Percentiles rank a stretch among this genome's conserved stretches.
These are phyloP conservation scores for Asterionellopsis glacialis DNA, from an alignment of 108 stramenopile species.

Conservation along the genomic window DNA sequence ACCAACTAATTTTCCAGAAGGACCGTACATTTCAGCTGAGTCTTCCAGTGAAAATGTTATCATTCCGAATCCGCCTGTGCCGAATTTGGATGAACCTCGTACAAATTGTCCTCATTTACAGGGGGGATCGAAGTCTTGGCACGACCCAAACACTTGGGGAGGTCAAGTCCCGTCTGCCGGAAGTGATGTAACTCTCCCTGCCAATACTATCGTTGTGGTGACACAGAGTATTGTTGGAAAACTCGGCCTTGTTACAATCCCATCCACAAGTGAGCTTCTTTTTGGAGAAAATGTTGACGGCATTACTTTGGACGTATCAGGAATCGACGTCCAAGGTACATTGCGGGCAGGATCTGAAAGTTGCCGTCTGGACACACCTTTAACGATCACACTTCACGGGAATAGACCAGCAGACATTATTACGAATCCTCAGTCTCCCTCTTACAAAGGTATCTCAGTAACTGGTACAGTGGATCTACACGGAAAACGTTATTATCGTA, in stretches of 20 bases:
- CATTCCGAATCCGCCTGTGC: no score
- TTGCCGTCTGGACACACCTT: constrained; percentile 19
- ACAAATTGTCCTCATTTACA: constrained; percentile 12
- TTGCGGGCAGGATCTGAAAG: constrained; percentile 24
- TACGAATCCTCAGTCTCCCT: background rate
- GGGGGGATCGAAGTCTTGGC: constrained; percentile 1
- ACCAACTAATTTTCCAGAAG: no score
- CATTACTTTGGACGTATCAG: constrained; percentile 17
- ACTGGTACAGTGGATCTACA: constrained; percentile 24
- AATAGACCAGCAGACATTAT: constrained; percentile 12
- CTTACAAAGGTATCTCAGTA: constrained; percentile 39
- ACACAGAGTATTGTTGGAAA: constrained; percentile 1
- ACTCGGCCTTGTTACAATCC: constrained; percentile 27
- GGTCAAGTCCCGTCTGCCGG: constrained; percentile 5
- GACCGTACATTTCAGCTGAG: no score
- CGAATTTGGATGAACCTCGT: background rate
- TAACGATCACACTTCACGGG: constrained; percentile 35
- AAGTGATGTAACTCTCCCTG: constrained; percentile 14
- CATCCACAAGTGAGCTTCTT: constrained; percentile 23
- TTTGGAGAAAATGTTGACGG: constrained; percentile 22
- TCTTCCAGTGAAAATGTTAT: no score
- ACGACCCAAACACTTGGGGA: background rate
- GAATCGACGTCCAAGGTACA: constrained; percentile 26
- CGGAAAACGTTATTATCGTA: constrained; percentile 28
- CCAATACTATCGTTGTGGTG: constrained; percentile 15